Evolutionary conservation across 2,329 filamentous ascomycete genomes (phyloP), one percentile per base, ranked within the genome.

Genomic region (Apiospora arundinis): DNA sequence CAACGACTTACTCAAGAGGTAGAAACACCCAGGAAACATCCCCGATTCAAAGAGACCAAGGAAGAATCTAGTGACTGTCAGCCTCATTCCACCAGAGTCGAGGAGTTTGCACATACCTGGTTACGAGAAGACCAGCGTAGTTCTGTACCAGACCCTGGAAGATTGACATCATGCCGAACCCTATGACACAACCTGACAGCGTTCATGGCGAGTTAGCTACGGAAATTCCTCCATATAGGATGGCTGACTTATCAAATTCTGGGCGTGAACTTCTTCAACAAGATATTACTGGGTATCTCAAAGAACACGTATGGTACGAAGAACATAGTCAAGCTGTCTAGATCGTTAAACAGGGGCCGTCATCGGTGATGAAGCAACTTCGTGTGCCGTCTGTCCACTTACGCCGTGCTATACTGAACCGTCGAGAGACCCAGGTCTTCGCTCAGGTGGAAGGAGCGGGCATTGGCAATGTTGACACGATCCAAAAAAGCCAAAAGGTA

Each of bases 151-250:
- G 82, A 0, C 95, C 95, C 82, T 97, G 93, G 76, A 90, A 88
- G 48, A 93, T 85, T 25, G 92, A 93, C 63, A 92, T 88, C 28
- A 97, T 83, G 12, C 94, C 93, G 75, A 97, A 98, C 71, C 90
- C 83, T 74, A 95, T 92, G 92, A 97, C 97, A 83, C 95, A 97
- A 69, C 90, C 79, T 4, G 92, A 91, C 32, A 97, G 85, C 93
- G 72, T 73, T 44, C 21, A 60, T 11, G 7, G 60, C 18, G 23
- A 21, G 68, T 73, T 56, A 73, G 72, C 44, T 9, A 16, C 32
- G 32, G 28, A 16, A n/a, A 37, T 16, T 40, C 11, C 14, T 92
- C 94, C 67, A 93, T 82, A 73, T 91, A 92, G 74, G 86, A 88
- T 70, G 92, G 83, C 72, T 1, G 21, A 71, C 72, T 71, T 71